A percentile compares a stretch with the other conserved stretches of the same genome.
Conservation (phyloP, 2,329 filamentous ascomycete genomes). For the Ophiostoma fasciatum region DNA sequence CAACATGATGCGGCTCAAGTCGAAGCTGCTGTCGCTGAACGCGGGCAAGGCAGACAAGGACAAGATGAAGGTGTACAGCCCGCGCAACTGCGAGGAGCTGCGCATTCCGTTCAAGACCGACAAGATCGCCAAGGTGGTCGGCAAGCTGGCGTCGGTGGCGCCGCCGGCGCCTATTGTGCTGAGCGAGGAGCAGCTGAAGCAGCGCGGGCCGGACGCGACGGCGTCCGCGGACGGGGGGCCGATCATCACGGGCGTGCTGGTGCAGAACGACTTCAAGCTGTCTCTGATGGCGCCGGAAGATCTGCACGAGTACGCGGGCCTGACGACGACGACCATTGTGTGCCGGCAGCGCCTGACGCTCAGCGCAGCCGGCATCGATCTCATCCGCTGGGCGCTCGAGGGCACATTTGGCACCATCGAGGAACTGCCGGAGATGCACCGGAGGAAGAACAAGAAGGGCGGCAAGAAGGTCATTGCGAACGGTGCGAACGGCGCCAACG, state of each 20-base stretch:
- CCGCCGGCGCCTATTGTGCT: no score
- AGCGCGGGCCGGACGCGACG: constrained; percentile 21
- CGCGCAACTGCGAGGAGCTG: constrained; percentile 87
- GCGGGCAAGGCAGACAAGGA: constrained; percentile 61
- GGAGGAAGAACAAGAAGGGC: constrained; percentile 20
- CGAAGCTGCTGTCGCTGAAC: constrained; percentile 85
- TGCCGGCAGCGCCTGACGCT: constrained; percentile 86
- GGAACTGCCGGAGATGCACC: constrained; percentile 41
- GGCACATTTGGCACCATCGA: constrained; percentile 85
- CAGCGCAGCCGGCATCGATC: constrained; percentile 73
- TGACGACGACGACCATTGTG: constrained; percentile 85
- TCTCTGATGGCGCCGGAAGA: constrained; percentile 95
- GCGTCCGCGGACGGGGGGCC: no score
- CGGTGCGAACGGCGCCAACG: constrained; percentile 20
- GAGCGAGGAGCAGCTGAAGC: no score
- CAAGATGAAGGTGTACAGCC: constrained; percentile 86
- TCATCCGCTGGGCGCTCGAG: constrained; percentile 88
- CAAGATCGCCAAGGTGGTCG: constrained; percentile 91
- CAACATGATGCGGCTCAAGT: constrained; percentile 96
- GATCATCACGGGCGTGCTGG: constrained; percentile 80
- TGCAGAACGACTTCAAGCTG: constrained; percentile 96
- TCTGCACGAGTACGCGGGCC: constrained; percentile 86
- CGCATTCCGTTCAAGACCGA: constrained; percentile 91
- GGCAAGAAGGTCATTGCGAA: constrained; percentile 20
- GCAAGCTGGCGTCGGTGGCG: constrained; percentile 71